Evolutionary conservation across 371 early-diverging fungal genomes (phyloP), one percentile per base, ranked within the genome.

Genomic region (Mycotypha africana): DNA sequence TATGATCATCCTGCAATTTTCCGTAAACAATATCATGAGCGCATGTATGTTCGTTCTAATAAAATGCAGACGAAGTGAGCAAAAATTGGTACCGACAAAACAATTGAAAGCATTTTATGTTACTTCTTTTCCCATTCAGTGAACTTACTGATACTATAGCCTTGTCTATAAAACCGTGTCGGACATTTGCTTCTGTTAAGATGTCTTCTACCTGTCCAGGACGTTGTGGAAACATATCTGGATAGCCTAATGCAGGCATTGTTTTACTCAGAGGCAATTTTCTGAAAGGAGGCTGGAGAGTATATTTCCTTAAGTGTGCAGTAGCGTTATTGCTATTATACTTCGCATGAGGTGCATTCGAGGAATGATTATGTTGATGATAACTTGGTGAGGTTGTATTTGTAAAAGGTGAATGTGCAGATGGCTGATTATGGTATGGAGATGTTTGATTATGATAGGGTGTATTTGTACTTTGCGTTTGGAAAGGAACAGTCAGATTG

Each of bases 211-310:
- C 76, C 49, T 84, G 83, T 15, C 58, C 67, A 10, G 70, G 53
- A 9, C 60, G 52, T 32, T 84, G 82, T 10, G 86, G 85, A 45
- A 79, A 84, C 40, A 85, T 77, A 38, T 82, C 89, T n/a, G 87
- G 81, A 49, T 74, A 79, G 1, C 85, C 89, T 50, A 73, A 31
- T 2, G 47, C 45, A 10, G 64, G 50, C 62, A 74, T 77, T 9
- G 74, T 53, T 48, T 68, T 74, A 53, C 70, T 72, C 7, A 76
- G 45, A 32, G 60, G 67, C 33, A 52, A 54, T 49, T 59, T 60
- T 17, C 62, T 65, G 17, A 57, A 53, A 12, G 77, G 78, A 35
- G 79, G 75, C 24, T 70, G 61, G 17, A 81, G 50, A 24, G 69
- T 57, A 54, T 81, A 81, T 39, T 76, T 74, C 38, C 61, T 70